Base-by-base conservation (phyloP, 192 early-diverging fungal species). In the Coemansia sp. region DNA sequence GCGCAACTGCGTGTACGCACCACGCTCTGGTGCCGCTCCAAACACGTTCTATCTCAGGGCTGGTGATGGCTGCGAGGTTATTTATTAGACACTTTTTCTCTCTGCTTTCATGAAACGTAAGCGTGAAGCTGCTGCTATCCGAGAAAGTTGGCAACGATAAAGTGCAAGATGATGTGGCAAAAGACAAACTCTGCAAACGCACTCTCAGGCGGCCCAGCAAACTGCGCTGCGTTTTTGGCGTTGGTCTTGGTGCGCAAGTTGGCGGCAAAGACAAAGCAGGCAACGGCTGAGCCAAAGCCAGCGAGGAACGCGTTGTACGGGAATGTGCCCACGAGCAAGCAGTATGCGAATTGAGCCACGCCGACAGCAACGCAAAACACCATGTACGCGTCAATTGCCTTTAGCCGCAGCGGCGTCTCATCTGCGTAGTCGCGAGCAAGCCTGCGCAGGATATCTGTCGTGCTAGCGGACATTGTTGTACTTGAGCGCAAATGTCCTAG, bases 261-360 rank as follows among this genome's bases (percentile, higher is more conserved):
- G 59, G 92, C 95, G 19, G 76, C 73, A 60, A 97, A 88, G 10
- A 97, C 92, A 83, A 99, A 99, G 57, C 87, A 85, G 22, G 94
- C 96, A 24, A 98, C 94, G 9, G 92, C 91, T 10, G 91, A 90
- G 59, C 92, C 92, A 82, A 99, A 99, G 29, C 95, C 94, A 11
- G 96, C 90, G 71, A 99, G 75, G 77, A 99, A 98, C 31, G 96
- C 92, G 83, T 98, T 98, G 86, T 97, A 98, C 20, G 98, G 98
- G 75, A 89, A 98, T n/a, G 90, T 94, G 49, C 96, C 96, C 14
- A 86, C 94, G 22, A 96, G 60, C 1, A 89, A 58, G 60, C 93
- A 89, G 70, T 99, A 98, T 14, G 89, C 70, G 67, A 99, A 96
- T 83, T 98, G 98, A 27, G 92, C 70, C 46, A 96, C 76, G 32